Percentiles rank a stretch among this genome's conserved stretches.
Conservation (phyloP, 2,329 filamentous ascomycete species). For the Septoria linicola region DNA sequence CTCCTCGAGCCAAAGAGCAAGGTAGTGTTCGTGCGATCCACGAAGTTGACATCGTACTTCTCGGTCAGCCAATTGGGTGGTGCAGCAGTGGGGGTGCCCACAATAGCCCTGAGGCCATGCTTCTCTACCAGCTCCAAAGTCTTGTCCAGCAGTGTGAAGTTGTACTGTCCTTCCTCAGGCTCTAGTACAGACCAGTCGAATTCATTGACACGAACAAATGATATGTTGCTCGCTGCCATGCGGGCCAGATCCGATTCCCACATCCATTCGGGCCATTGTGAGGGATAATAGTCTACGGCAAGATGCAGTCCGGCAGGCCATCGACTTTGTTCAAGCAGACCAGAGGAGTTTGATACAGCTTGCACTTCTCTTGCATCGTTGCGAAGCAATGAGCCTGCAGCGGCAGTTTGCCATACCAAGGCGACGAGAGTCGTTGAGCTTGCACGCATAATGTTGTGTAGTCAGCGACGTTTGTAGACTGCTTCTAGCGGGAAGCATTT, state of each 20-base stretch:
- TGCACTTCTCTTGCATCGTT: too few species aligned
- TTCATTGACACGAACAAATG: constrained; percentile 28
- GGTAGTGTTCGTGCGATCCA: constrained; percentile 28
- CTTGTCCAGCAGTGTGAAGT: constrained; percentile 29
- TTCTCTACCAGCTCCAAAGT: constrained; percentile 26
- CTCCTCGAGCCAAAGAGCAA: constrained; percentile 27
- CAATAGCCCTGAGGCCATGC: constrained; percentile 26
- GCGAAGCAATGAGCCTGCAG: too few species aligned
- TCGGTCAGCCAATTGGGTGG: constrained; percentile 31
- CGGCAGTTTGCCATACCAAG: too few species aligned
- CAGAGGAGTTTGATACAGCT: constrained; percentile 5
- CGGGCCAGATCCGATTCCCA: constrained; percentile 28
- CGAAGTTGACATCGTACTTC: constrained; percentile 28
- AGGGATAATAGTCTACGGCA: constrained; percentile 30
- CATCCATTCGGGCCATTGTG: constrained; percentile 32
- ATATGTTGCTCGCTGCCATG: constrained; percentile 28
- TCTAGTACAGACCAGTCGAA: constrained; percentile 30
- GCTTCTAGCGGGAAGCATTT: too few species aligned
- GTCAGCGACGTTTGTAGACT: too few species aligned
- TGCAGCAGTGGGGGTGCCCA: constrained; percentile 29
- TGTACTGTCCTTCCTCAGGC: constrained; percentile 28
- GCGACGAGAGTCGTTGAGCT: too few species aligned
- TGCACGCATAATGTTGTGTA: too few species aligned
- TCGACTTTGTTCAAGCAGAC: constrained; percentile 13
- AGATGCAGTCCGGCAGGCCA: constrained; percentile 27